Conservation (phyloP, 208 protist species). For the Acanthamoeba lenticulata region DNA sequence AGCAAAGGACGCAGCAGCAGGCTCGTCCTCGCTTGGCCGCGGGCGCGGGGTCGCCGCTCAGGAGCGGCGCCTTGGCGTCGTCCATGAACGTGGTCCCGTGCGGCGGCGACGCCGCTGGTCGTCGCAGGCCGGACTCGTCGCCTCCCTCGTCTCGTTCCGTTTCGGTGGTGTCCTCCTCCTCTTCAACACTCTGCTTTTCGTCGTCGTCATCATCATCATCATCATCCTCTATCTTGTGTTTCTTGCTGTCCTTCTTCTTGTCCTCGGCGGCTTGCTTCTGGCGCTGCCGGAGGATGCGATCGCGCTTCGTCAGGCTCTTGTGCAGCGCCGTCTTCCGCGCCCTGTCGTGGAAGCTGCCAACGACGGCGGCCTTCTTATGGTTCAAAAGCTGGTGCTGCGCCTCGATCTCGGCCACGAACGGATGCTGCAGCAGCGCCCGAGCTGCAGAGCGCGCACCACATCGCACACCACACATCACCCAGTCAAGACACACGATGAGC, state of each 20-base stretch:
- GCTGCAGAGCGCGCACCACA: background rate
- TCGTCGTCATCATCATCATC: background rate
- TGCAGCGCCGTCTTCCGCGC: background rate
- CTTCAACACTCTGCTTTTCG: background rate
- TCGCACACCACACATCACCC: background rate
- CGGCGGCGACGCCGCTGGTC: background rate
- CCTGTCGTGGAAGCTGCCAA: too few relatives aligned
- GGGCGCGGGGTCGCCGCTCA: background rate
- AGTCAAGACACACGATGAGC: background rate
- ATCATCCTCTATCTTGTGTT: background rate
- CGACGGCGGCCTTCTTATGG: too few relatives aligned
- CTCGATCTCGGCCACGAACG: background rate
- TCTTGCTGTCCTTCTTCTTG: constrained; percentile 13
- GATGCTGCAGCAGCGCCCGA: background rate
- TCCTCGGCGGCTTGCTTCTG: constrained; percentile 10
- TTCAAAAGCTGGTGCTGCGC: too few relatives aligned
- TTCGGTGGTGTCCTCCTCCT: background rate
- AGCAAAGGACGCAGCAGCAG: background rate
- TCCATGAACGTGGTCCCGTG: background rate
- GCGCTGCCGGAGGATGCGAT: background rate
- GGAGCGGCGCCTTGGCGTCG: background rate
- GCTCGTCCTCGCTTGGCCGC: background rate
- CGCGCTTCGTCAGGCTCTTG: constrained; percentile 44
- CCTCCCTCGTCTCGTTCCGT: background rate
- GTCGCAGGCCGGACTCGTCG: background rate